Evolutionary conservation across 2,329 filamentous ascomycete genomes (phyloP).

Genomic region (Fusarium odoratissimum): DNA sequence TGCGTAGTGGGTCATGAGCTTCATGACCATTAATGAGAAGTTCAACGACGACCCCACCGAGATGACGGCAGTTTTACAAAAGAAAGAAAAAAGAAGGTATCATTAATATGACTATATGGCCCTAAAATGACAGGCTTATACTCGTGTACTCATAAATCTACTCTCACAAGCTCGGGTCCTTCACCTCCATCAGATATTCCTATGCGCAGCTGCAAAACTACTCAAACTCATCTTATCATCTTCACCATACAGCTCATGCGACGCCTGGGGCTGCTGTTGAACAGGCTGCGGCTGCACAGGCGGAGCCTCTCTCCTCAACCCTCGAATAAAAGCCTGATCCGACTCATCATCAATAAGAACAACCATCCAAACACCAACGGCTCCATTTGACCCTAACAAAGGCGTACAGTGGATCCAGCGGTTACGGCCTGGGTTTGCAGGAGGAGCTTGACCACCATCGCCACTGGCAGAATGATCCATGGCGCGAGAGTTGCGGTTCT

Average conservation of each 20-base stretch:
- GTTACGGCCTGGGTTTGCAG: constrained; percentile 60
- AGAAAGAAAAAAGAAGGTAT: constrained; percentile 1
- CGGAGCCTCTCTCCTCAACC: constrained; percentile 26
- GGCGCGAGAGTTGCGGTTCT: constrained; percentile 4
- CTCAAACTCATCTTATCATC: constrained; percentile 39
- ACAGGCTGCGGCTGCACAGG: constrained; percentile 17
- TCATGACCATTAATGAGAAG: not conserved
- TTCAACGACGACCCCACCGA: not conserved
- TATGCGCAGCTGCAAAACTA: constrained; percentile 38
- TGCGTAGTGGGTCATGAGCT: not conserved
- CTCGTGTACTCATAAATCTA: not conserved
- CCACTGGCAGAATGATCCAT: constrained; percentile 52
- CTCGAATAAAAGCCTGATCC: constrained; percentile 18
- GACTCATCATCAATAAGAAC: constrained; percentile 75
- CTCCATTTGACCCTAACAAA: constrained; percentile 72
- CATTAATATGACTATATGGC: constrained; percentile 5
- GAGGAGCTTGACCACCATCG: constrained; percentile 25
- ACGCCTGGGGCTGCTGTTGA: not conserved
- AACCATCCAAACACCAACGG: constrained; percentile 83
- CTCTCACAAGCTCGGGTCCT: not conserved
- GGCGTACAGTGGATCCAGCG: constrained; percentile 85
- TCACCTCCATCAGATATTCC: not conserved
- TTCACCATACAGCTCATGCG: constrained; percentile 3
- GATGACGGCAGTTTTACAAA: not conserved
- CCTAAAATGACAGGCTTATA: not conserved